A percentile compares a stretch with the other conserved stretches of the same genome.
These are phyloP conservation scores for Fusarium irregulare DNA, from an alignment of 2,329 filamentous ascomycete genomes.

Conservation along the genomic window DNA sequence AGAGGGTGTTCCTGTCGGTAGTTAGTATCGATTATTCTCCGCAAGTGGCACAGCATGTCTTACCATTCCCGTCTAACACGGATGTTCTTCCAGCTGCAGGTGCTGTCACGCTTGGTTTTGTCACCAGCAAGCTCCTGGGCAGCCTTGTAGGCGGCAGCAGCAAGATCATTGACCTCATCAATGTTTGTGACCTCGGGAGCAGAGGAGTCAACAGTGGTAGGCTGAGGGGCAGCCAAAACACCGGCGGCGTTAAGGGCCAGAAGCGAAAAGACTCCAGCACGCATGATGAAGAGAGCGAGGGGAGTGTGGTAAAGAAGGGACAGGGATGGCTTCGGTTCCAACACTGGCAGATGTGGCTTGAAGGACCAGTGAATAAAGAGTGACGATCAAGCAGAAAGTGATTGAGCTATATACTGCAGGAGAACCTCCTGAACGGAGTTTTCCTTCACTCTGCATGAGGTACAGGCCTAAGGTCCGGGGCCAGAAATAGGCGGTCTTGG, in stretches of 20 bases:
- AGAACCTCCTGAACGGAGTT: not conserved
- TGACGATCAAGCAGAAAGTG: slow-evolving; percentile 12
- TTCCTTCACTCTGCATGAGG: not conserved
- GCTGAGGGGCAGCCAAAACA: slow-evolving; percentile 36
- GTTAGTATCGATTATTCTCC: not conserved
- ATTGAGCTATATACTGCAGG: slow-evolving; percentile 26
- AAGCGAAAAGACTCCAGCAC: slow-evolving; percentile 33
- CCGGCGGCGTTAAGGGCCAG: slow-evolving; percentile 41
- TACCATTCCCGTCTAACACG: slow-evolving; percentile 50
- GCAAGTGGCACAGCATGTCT: not conserved
- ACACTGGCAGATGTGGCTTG: slow-evolving; percentile 9
- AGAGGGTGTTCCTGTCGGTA: slow-evolving; percentile 38
- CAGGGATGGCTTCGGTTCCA: slow-evolving; percentile 19
- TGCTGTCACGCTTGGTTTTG: slow-evolving; percentile 39
- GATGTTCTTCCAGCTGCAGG: slow-evolving; percentile 46
- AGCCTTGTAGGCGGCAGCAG: slow-evolving; percentile 39
- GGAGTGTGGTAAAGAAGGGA: not conserved
- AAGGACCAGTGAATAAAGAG: slow-evolving; percentile 11
- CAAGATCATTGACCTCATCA: slow-evolving; percentile 38
- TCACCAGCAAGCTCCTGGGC: slow-evolving; percentile 36
- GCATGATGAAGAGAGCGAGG: slow-evolving; percentile 28
- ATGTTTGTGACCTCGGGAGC: slow-evolving; percentile 38
- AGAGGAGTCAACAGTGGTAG: slow-evolving; percentile 17
- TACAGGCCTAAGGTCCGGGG: not conserved
- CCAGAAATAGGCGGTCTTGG: not conserved